Evolutionary conservation across 2,329 filamentous ascomycete genomes (phyloP), one percentile per base, ranked within the genome.

Genomic region (Fusarium dlaminii): DNA sequence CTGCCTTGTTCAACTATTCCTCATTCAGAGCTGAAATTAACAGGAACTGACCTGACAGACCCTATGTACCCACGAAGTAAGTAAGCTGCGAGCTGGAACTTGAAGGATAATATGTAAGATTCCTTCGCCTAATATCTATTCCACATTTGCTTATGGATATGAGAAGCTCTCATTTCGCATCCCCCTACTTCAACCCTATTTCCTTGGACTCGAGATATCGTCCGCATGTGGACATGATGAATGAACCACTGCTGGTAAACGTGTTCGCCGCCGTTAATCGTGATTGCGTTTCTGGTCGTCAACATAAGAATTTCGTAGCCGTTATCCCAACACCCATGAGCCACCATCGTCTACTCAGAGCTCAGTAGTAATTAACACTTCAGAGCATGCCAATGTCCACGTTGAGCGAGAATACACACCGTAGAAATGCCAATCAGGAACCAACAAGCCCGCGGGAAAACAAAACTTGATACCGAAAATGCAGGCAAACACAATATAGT

Each of bases 201-300:
- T 52, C 48, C 36, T 32, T 39, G 17, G 34, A 39, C 32, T 39
- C 29, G 27, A 61, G 43, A 30, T 37, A 59, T 51, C 46, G 18
- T n/a, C 54, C 39, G 39, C 39, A 32, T 22, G 34, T 52, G 32
- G n/a, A 43, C 27, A 46, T 57, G 30, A 37, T 39, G 59, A 45
- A 62, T 54, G 46, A 51, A 46, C 48, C 32, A 36, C 36, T 36
- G 45, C 55, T 51, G 30, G 42, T 51, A 67, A 60, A 58, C 43
- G 54, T 34, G 46, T 59, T 63, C n/a, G 40, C 40, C 43, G 49
- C 65, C 60, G 39, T 66, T 51, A 75, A 60, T 73, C 57, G 45
- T 69, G 52, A 58, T 74, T 54, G 40, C 68, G 39, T 74, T 71
- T 72, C 61, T 72, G 51, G 49, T 74, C 68, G 48, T 74, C 60